Evolutionary conservation across 768 basidiomycete genomes (phyloP), one percentile per base, ranked within the genome.

Genomic region (Boletus sensibilis): DNA sequence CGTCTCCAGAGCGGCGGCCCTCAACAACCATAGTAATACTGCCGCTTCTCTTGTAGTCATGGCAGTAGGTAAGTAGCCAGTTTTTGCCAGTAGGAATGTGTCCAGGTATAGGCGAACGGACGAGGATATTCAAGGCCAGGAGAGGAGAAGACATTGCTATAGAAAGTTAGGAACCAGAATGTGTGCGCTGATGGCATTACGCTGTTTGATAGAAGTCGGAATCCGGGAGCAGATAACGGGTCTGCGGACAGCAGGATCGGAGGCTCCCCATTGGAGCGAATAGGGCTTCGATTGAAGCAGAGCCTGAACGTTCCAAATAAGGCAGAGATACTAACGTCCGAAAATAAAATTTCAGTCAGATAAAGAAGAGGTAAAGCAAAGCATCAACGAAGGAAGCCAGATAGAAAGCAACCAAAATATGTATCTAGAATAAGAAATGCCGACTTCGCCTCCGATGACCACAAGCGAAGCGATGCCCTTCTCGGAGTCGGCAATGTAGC

Each of bases 121-220:
- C 74, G 40, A 88, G 62, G 25, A 89, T 73, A 65, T 82, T 87
- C 47, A 86, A 64, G 13, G 82, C 83, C 61, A 90, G 62, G 5
- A 90, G 72, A 1, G 89, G 88, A 11, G 87, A 82, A 11, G 87
- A 87, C 8, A 86, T 63, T 7, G 86, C 87, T 31, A 90, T 74
- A 7, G 88, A 87, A 13, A 90, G 71, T 18, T 98, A 98, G 1
- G 88, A 90, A 7, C 96, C 95, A 0, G 87, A 87, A 69, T 97
- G 94, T 0, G 96, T 11, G 72, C 94, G 11, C 96, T 94, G 67
- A 98, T 82, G 25, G 95, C 90, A 72, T 98, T 98, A 44, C 96
- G 87, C 51, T 86, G 82, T 74, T 94, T 95, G 77, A 96, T 89
- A 31, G 88, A 86, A 13, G 81, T 80, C 0, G 88, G 82, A 21